Evolutionary conservation across 805 yeast genomes (phyloP), one percentile per base, ranked within the genome.

Genomic region (Yamadazyma laniorum): DNA sequence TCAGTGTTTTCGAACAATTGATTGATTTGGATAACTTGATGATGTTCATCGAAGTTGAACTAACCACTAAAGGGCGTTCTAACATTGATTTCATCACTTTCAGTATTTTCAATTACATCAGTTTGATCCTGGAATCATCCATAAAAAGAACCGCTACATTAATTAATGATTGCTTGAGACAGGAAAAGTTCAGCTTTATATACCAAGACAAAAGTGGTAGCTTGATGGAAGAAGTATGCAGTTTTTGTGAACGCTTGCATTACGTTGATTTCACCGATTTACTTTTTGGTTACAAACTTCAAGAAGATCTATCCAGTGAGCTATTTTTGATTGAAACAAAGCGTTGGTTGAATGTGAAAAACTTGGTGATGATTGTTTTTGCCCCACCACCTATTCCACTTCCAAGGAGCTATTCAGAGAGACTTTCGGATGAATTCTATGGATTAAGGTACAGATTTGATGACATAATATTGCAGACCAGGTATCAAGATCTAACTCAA

Each of bases 201-300:
- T 63, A 76, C 42, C 60, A 67, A 43, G 73, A 69, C 22, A 31
- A 45, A 0, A 48, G 52, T 2, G 46, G 44, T 13, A 53, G 73
- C 1, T 61, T 78, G 1, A 68, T 74, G 65, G 72, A 70, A 14
- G 84, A 79, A 44, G 70, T 74, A 8, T 59, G 76, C 0, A 52
- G 50, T 2, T 49, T 71, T 25, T 62, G 79, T 14, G 60, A 57
- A 29, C 29, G 46, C 0, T 46, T 82, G 32, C 73, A 75, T 35
- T 37, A 37, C 35, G 32, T 40, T 8, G 25, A 29, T 3, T 28
- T 30, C 8, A 17, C 25, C 11, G 37, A 47, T 30, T 22, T 49
- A 13, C 25, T 51, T 3, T 16, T 43, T 3, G 53, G 52, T 1
- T 34, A 45, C 22, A 39, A 37, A n/a, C 7, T 43, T 9, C 15